Evolutionary conservation across 352 stramenopile species (phyloP), one percentile per base, ranked within the genome.

Genomic region (Globisporangium mamillatum): DNA sequence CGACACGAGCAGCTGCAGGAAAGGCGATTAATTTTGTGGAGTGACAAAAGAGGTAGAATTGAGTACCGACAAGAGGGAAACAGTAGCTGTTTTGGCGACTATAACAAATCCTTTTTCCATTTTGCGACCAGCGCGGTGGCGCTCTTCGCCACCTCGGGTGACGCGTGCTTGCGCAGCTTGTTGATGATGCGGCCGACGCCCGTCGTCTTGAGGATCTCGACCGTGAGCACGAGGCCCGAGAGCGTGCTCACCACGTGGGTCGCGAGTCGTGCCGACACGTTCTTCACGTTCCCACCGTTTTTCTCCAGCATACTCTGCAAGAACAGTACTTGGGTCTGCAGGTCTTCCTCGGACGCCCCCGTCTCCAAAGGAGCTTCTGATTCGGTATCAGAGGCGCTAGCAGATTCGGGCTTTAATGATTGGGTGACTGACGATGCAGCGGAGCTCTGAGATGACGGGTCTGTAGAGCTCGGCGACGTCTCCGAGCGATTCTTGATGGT

Each of bases 51-150:
- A 44, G 36, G 36, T 12, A 44, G 36, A 44, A 18, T 44, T 44
- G 36, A 44, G 0, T 44, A 16, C 36, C 36, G 10, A 44, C 36
- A 44, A 44, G 36, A 44, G 36, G 36, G 36, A 44, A 44, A 44
- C 36, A 9, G 38, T 20, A 12, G 16, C 38, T 46, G 38, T 46
- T 32, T 32, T 2, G 29, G 29, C 38, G 38, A 46, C 38, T 68
- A 93, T 68, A 93, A 75, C 77, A 93, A 68, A 55, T 91, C 82
- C 34, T 93, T 93, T 69, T 96, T 96, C 86, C 88, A 96, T 74
- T 92, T 89, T 63, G 85, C 81, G 18, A 94, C 86, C 24, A 96
- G 76, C 64, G 84, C 75, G 29, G 84, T 87, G 1, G 88, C 86
- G 9, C 69, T 71, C 60, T 87, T 90, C 20, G 86, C 81, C 9